Percentiles rank a stretch among this genome's conserved stretches.
phyloP scores from a whole-genome alignment of 129 eudicot species.

The Apium graveolens region DNA sequence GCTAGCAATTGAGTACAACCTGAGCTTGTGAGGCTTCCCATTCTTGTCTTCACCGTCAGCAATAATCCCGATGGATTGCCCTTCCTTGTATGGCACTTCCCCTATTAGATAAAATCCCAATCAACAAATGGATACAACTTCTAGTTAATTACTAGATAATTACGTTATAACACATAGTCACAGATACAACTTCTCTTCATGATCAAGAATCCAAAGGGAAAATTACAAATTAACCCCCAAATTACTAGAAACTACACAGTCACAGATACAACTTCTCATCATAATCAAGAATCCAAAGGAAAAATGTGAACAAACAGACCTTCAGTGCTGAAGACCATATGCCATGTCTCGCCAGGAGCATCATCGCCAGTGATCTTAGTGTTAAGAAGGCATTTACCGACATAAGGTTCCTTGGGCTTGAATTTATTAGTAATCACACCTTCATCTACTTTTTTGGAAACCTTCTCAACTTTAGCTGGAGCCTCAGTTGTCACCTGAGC shows the following conservation, averaged over 20 bases:
- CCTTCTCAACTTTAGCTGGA: constrained; percentile 74
- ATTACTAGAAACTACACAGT: too few species aligned
- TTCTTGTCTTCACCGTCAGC: constrained; percentile 88
- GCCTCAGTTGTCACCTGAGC: constrained; percentile 81
- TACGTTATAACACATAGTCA: too few species aligned
- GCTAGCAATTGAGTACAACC: constrained; percentile 97
- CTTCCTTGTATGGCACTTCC: constrained; percentile 82
- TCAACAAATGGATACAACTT: too few species aligned
- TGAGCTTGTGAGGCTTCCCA: constrained; percentile 96
- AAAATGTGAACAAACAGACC: constrained; percentile 30
- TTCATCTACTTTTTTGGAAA: constrained; percentile 81
- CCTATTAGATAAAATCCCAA: too few species aligned
- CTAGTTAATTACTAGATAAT: too few species aligned
- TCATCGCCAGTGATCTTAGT: constrained; percentile 98
- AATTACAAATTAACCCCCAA: too few species aligned
- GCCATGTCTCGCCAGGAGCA: constrained; percentile 99
- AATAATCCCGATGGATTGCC: constrained; percentile 95
- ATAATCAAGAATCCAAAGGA: too few species aligned
- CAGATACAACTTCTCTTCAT: too few species aligned
- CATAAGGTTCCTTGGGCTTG: constrained; percentile 70
- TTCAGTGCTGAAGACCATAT: constrained; percentile 93
- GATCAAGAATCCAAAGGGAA: too few species aligned
- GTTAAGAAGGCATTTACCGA: constrained; percentile 78
- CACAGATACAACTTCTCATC: too few species aligned
- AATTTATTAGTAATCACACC: constrained; percentile 71